phyloP scores from a whole-genome alignment of 2,329 filamentous ascomycete genomes.

The Xylariaceae sp. region DNA sequence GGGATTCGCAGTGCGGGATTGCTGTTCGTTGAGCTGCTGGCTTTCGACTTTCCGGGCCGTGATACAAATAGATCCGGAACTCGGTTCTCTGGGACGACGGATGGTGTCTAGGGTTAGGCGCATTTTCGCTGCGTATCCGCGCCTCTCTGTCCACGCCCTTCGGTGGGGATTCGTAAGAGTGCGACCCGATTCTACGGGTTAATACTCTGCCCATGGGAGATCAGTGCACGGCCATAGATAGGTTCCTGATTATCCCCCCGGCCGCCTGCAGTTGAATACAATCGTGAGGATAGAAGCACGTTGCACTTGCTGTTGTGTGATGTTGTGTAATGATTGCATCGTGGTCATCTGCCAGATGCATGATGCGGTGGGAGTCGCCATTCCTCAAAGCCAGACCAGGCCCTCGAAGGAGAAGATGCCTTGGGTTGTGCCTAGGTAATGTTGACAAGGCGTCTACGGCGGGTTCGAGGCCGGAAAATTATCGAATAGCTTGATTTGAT shows the following conservation, averaged over 20 bases:
- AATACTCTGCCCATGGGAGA: neutral
- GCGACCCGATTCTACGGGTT: conserved; percentile 10
- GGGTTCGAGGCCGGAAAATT: too few relatives aligned
- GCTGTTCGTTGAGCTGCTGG: neutral
- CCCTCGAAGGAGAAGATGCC: neutral
- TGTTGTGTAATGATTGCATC: neutral
- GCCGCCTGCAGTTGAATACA: neutral
- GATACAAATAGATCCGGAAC: neutral
- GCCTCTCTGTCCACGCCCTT: neutral
- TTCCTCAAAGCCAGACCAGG: neutral
- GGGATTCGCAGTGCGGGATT: neutral
- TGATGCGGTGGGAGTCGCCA: conserved; percentile 1
- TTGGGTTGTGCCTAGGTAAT: neutral
- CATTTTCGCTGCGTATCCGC: neutral
- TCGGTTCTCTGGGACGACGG: neutral
- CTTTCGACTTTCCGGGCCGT: neutral
- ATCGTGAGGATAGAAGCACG: neutral
- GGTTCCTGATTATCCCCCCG: neutral
- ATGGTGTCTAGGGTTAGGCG: neutral
- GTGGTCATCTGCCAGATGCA: conserved; percentile 6
- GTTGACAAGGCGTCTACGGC: too few relatives aligned
- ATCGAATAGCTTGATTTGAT: neutral
- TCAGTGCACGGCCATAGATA: neutral
- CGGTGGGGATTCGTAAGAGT: neutral
- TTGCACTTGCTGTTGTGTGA: neutral